Base-by-base conservation (phyloP, 352 stramenopile genomes). In the Phytophthora fragariae region DNA sequence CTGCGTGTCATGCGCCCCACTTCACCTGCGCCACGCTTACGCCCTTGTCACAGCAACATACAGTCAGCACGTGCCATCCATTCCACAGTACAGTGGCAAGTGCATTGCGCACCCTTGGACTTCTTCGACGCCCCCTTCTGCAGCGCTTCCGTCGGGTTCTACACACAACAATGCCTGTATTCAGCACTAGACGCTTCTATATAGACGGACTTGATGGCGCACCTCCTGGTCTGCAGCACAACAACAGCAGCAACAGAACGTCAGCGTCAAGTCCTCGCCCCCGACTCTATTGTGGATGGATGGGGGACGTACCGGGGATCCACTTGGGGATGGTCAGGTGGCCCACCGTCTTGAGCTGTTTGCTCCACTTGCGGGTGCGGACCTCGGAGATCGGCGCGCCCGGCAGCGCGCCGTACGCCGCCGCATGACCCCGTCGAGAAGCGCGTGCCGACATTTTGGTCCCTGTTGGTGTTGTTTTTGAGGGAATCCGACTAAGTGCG, bases 261-360 rank as follows among this genome's bases (percentile, higher is more conserved):
- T 76, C 57, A 74, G 63, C 27, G 37, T 44, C 15, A 14, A 44
- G 6, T 14, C 47, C 8, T 54, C 47, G 10, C n/a, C 19, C n/a
- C 19, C 47, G 47, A n/a, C 47, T 44, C 47, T 14, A 14, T 54
- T n/a, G 3, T n/a, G 19, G 8, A 31, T n/a, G 9, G 3, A 10
- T 27, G 7, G 47, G 12, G 8, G 17, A 39, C 80, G 35, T 66
- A 93, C 88, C 86, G 14, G 88, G 84, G 24, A 92, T 77, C 88
- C 88, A 94, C 49, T 94, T 94, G 46, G 80, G 73, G 61, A 94
- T 82, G 50, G 78, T 77, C 64, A 94, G 76, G 46, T 94, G 88
- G 37, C 86, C 88, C n/a, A 94, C 82, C 0, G 74, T 90, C 62
- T 87, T 90, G 31, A 84, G 39, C 73, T 93, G 83, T 64, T 86